These are phyloP conservation scores for Pterulicium gracile DNA, from an alignment of 1,284 basidiomycete genomes.

Conservation along the genomic window DNA sequence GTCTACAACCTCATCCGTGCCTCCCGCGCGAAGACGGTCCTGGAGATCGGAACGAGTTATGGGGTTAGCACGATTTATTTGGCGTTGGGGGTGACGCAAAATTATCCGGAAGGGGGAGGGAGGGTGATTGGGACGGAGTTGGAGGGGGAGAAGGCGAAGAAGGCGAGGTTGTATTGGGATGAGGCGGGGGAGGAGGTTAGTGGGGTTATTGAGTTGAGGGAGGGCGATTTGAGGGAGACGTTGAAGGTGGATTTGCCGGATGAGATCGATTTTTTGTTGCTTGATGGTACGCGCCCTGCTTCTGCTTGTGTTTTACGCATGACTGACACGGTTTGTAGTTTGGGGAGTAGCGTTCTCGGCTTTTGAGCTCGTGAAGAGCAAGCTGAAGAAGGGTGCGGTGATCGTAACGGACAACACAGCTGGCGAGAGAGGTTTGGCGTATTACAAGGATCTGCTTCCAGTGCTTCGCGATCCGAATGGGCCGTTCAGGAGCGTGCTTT, in stretches of 20 bases:
- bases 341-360: not conserved
- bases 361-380: not conserved
- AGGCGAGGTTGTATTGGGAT: not conserved
- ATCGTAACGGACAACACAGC: not conserved
- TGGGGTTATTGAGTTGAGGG: not conserved
- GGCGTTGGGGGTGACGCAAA: not conserved
- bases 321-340: no score
- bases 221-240: not conserved
- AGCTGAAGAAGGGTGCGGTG: not conserved
- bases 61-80: not conserved
- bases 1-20: not conserved
- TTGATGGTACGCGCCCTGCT: not conserved
- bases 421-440: no score
- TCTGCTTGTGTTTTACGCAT: no score
- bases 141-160: not conserved
- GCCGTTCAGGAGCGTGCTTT: not conserved
- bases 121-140: not conserved
- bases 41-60: not conserved
- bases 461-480: not conserved
- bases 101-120: not conserved
- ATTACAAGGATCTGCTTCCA: not conserved
- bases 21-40: not conserved
- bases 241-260: not conserved
- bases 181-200: not conserved
- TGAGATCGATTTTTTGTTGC: not conserved